Percentiles rank a stretch among this genome's conserved stretches.
Conservation (phyloP, 2,329 filamentous ascomycete genomes). For the Chrysoporthe cubensis region DNA sequence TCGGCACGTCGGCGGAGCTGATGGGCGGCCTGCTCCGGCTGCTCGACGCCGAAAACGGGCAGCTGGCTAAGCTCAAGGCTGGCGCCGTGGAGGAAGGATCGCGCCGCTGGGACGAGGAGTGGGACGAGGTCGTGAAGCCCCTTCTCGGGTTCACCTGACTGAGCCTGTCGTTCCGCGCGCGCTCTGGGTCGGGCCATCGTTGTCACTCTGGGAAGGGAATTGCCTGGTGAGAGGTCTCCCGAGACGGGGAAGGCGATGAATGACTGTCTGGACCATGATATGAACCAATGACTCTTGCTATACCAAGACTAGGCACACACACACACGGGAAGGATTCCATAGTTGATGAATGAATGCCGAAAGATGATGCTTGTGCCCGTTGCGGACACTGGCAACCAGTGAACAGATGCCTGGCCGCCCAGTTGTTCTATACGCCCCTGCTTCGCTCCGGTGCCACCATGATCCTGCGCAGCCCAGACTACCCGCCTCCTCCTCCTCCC, state of each 20-base stretch:
- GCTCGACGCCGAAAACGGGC: conserved; percentile 56
- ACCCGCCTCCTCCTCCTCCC: neutral
- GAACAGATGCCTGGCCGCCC: neutral
- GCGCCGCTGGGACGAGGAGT: conserved; percentile 88
- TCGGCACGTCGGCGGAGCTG: conserved; percentile 72
- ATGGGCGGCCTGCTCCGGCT: conserved; percentile 65
- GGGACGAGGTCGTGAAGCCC: conserved; percentile 79
- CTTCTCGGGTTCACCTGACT: conserved; percentile 58
- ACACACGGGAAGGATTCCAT: neutral
- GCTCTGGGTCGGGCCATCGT: neutral
- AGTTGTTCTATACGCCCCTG: neutral
- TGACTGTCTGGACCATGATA: neutral
- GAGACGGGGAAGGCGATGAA: neutral
- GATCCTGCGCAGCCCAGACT: neutral
- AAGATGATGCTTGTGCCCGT: neutral
- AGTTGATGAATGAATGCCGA: neutral
- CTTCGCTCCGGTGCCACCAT: neutral
- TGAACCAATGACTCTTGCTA: neutral
- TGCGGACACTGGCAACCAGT: neutral
- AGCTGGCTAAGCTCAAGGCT: conserved; percentile 64
- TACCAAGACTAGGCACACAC: neutral
- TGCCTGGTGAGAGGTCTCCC: neutral
- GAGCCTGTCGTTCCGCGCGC: too few relatives aligned
- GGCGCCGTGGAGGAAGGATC: conserved; percentile 77
- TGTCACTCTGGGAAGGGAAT: neutral